These are phyloP conservation scores for Dactylellina sp. DNA, from an alignment of 2,329 filamentous ascomycete genomes.

Conservation along the genomic window DNA sequence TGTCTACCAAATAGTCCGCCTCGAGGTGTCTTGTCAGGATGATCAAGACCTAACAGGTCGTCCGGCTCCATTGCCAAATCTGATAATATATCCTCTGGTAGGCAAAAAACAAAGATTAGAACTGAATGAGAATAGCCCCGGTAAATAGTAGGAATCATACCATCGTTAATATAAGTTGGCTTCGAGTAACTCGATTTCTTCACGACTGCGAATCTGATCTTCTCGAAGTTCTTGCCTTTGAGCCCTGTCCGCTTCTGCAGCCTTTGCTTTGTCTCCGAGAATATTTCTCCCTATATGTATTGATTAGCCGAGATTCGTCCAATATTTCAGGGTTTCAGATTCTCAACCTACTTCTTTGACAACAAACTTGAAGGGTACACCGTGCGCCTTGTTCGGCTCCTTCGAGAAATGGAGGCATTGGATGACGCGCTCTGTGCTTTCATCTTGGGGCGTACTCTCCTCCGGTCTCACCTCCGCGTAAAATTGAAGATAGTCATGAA, in stretches of 20 bases:
- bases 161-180: conserved; percentile 85
- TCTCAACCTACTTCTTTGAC: conserved; percentile 75
- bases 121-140: no score
- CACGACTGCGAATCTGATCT: conserved; percentile 94
- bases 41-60: conserved; percentile 74
- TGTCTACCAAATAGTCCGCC: conserved; percentile 59
- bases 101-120: conserved; percentile 57
- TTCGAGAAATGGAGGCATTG: conserved; percentile 92
- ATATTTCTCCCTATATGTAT: conserved; percentile 76
- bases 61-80: conserved; percentile 69
- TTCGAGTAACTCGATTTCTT: conserved; percentile 78
- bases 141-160: conserved; percentile 67
- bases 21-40: conserved; percentile 70
- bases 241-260: conserved; percentile 91
- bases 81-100: conserved; percentile 71
- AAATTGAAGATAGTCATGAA: conserved; percentile 86
- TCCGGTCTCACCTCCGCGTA: conserved; percentile 85
- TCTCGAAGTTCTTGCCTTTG: conserved; percentile 98
- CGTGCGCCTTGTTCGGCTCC: conserved; percentile 84
- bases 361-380: conserved; percentile 90
- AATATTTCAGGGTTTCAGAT: neutral
- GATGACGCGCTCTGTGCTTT: conserved; percentile 74
- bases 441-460: conserved; percentile 73
- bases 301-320: conserved; percentile 10
- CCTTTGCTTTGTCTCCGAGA: conserved; percentile 93